phyloP scores from a whole-genome alignment of 495 filamentous ascomycete species.

The Jackrogersella minutella region DNA sequence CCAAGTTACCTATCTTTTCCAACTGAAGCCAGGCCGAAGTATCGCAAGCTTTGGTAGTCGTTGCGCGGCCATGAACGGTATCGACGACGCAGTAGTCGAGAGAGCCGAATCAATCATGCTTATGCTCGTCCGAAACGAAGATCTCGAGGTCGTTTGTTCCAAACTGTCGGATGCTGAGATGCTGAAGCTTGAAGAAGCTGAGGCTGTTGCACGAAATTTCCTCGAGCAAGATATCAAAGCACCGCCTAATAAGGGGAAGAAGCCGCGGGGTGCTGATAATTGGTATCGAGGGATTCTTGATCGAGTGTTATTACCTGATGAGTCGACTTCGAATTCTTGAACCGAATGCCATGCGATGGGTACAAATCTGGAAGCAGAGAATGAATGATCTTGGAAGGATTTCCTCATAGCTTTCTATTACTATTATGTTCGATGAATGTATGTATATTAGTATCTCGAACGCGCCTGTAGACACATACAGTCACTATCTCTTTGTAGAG shows the following conservation, averaged over 20 bases:
- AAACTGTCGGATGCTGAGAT: conserved; percentile 66
- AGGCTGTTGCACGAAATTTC: conserved; percentile 38
- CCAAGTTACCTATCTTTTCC: conserved; percentile 90
- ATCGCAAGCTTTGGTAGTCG: conserved; percentile 83
- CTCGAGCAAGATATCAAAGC: conserved; percentile 40
- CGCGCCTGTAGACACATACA: not conserved
- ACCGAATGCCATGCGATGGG: not conserved
- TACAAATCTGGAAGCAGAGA: not conserved
- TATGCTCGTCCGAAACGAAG: conserved; percentile 75
- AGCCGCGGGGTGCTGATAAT: not conserved
- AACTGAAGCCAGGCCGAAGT: conserved; percentile 72
- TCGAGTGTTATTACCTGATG: conserved; percentile 14
- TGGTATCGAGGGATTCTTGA: conserved; percentile 39
- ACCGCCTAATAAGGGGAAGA: conserved; percentile 15
- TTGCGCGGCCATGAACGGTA: conserved; percentile 86
- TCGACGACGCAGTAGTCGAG: conserved; percentile 73
- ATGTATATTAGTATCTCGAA: not conserved
- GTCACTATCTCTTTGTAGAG: not conserved
- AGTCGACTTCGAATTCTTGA: not conserved
- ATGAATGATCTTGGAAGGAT: not conserved
- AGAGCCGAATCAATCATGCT: conserved; percentile 79
- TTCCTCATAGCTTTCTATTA: not conserved
- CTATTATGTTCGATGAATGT: not conserved
- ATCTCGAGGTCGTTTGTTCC: conserved; percentile 75
- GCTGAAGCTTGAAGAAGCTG: conserved; percentile 69